Evolutionary conservation across 1,284 basidiomycete genomes (phyloP), one percentile per base, ranked within the genome.

Genomic region (Wallemia ichthyophaga): DNA sequence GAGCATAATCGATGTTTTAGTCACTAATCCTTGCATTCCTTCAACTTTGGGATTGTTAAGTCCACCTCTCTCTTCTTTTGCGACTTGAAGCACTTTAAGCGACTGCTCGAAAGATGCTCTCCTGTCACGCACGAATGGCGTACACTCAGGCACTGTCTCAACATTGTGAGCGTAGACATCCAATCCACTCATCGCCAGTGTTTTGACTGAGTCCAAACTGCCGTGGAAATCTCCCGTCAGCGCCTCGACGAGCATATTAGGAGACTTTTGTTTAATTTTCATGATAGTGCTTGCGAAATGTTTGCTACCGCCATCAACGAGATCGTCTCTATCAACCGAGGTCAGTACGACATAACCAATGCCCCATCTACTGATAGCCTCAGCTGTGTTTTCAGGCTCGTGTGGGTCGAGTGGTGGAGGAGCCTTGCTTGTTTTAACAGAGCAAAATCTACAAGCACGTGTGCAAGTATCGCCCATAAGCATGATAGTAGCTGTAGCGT

Each of bases 391-490:
- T 72, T 96, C 92, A 23, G 94, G 94, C 68, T 99, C 94, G 68
- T 96, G 88, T 0, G 85, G 81, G 67, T 99, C 92, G 27, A 99
- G 72, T 2, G 94, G 87, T 31, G 85, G 82, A 13, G 94, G 94
- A 1, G 79, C 70, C 59, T 78, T 76, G 1, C 87, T 87, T 0
- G 94, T 99, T 75, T 96, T 96, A 61, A 99, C 86, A 2, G 91
- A 85, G 67, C 94, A 99, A 70, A 99, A 99, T 59, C 91, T 76
- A 72, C 94, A 99, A 0, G 88, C 94, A 66, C 94, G 80, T 17
- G 94, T 99, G 68, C 94, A 99, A 13, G 88, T 94, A 71, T 98
- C 92, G n/a, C 94, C 94, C 94, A 99, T 98, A 28, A 98, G 73
- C 94, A 99, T 98, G 70, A 99, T 99, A 0, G 89, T 95, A n/a